Percentiles rank a stretch among this genome's conserved stretches.
phyloP scores from a whole-genome alignment of 352 stramenopile genomes.

The Phytopythium chamaehyphon region DNA sequence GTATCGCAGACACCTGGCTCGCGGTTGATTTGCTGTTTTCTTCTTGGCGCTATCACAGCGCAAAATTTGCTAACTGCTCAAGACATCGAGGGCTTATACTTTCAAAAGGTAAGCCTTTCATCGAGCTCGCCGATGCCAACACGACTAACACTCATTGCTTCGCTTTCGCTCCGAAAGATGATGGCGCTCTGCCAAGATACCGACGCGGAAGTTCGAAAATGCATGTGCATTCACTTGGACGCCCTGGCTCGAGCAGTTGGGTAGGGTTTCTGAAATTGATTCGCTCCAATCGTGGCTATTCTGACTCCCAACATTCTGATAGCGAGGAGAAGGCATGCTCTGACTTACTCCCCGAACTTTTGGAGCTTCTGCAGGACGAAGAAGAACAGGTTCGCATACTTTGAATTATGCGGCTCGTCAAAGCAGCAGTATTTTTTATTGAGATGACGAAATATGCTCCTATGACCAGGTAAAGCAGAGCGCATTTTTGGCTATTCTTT shows the following conservation, averaged over 20 bases:
- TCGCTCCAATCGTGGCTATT: too few species aligned
- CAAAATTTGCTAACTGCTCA: slow-evolving; percentile 57
- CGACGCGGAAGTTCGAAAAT: slow-evolving; percentile 74
- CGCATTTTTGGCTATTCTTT: slow-evolving; percentile 68
- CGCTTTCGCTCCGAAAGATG: slow-evolving; percentile 38
- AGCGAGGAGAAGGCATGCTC: slow-evolving; percentile 62
- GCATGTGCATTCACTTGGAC: slow-evolving; percentile 83
- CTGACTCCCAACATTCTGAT: neutral
- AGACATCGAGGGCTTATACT: slow-evolving; percentile 80
- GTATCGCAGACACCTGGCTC: slow-evolving; percentile 74
- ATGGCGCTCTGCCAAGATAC: slow-evolving; percentile 83
- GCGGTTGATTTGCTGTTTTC: slow-evolving; percentile 71
- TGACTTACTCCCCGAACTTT: slow-evolving; percentile 64
- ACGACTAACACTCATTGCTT: slow-evolving; percentile 4
- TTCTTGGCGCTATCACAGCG: slow-evolving; percentile 69
- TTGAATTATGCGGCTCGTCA: too few species aligned
- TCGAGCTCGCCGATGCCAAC: neutral
- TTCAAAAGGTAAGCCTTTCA: slow-evolving; percentile 54
- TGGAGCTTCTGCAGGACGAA: slow-evolving; percentile 80
- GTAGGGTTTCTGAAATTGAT: too few species aligned
- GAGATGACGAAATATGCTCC: too few species aligned
- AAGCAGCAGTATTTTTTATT: too few species aligned
- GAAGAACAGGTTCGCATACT: slow-evolving; percentile 54
- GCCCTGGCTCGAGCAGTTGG: slow-evolving; percentile 61
- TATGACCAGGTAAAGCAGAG: slow-evolving; percentile 64